Evolutionary conservation across 1,284 basidiomycete genomes (phyloP).

Genomic region (Fomitopsis betulina): DNA sequence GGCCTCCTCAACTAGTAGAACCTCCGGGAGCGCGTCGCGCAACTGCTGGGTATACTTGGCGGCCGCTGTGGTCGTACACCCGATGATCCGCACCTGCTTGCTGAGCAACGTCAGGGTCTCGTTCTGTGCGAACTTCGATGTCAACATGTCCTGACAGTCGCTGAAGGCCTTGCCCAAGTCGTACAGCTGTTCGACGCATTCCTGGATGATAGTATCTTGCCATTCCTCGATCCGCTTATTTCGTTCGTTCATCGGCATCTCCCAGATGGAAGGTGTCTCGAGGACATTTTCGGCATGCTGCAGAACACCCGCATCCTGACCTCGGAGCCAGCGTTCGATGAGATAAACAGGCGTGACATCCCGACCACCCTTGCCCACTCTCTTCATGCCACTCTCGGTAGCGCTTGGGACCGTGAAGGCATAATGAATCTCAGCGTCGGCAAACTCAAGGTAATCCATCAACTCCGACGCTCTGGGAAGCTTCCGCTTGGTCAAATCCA

Average conservation of each 20-base stretch:
- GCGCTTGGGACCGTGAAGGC: constrained; percentile 47
- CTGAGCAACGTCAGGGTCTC: constrained; percentile 30
- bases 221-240: constrained; percentile 31
- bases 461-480: constrained; percentile 23
- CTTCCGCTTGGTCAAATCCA: neutral
- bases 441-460: constrained; percentile 14
- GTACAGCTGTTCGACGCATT: constrained; percentile 33
- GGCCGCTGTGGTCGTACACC: constrained; percentile 63
- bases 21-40: constrained; percentile 38
- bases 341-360: constrained; percentile 36
- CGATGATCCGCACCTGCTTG: constrained; percentile 52
- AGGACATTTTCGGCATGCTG: constrained; percentile 22
- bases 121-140: constrained; percentile 33
- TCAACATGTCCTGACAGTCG: constrained; percentile 30
- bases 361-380: constrained; percentile 35
- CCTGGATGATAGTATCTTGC: constrained; percentile 35
- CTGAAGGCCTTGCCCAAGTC: constrained; percentile 39
- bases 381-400: constrained; percentile 35
- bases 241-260: constrained; percentile 34
- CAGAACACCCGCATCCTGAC: constrained; percentile 40
- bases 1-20: constrained; percentile 64
- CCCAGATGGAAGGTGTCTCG: constrained; percentile 37
- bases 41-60: constrained; percentile 52
- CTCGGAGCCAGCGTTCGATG: constrained; percentile 41
- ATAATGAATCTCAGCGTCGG: constrained; percentile 34